Evolutionary conservation across 345 rosid species (phyloP).

Genomic region (Rhodamnia argentea): DNA sequence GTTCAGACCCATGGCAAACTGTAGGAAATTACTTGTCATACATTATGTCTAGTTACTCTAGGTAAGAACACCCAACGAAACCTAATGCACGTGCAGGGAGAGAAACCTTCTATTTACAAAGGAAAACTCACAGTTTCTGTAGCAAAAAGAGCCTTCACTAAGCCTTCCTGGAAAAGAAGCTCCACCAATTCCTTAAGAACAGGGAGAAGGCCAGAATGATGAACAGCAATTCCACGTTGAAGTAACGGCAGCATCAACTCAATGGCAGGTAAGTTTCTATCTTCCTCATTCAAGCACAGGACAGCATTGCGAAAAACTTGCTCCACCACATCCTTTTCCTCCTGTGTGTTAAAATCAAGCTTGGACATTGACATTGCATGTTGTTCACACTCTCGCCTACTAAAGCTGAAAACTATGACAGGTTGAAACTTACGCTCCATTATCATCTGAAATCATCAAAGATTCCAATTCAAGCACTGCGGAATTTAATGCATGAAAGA

Average conservation of each 20-base stretch:
- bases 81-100: background rate
- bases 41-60: background rate
- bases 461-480: background rate
- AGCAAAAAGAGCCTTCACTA: conserved; percentile 94
- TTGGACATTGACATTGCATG: conserved; percentile 98
- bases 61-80: background rate
- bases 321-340: conserved; percentile 74
- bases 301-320: conserved; percentile 74
- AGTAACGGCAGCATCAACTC: conserved; percentile 94
- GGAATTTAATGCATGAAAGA: background rate
- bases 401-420: conserved; percentile 95
- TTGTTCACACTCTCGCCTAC: conserved; percentile 97
- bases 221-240: conserved; percentile 95
- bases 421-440: conserved; percentile 94
- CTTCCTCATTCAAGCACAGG: conserved; percentile 90
- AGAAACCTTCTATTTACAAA: background rate
- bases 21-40: background rate
- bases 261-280: conserved; percentile 89
- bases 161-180: conserved; percentile 99
- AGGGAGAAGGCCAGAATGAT: conserved; percentile 99
- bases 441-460: conserved; percentile 60
- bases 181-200: conserved; percentile 96
- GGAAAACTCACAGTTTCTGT: conserved; percentile 81
- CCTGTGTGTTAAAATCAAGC: conserved; percentile 89
- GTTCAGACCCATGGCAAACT: conserved; percentile 99